Base-by-base conservation (phyloP, 1,139 yeast genomes). In the Blastobotrys illinoisensis region DNA sequence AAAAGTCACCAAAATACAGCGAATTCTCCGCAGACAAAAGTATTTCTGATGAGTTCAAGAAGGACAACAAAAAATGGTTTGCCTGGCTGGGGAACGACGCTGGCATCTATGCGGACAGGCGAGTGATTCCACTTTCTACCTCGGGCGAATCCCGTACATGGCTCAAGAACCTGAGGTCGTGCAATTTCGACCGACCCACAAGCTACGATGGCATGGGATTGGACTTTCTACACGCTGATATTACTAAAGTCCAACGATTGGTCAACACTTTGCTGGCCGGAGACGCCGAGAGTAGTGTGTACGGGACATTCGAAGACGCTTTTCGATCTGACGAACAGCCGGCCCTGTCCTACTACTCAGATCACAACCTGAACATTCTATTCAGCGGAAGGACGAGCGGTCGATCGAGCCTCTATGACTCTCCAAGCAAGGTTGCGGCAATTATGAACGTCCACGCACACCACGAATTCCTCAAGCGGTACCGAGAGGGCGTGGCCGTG, bases 81-180 rank as follows among this genome's bases (percentile, higher is more conserved):
- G 71, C 71, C 2, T 67, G 68, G 69, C 58, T 64, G 1, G 54
- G 59, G 9, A 46, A 36, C 6, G 69, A 67, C n/a, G 67, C 67
- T 1, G 71, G 71, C 1, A 56, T 67, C 4, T 58, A 61, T 36
- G 59, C 65, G 47, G 64, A 63, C 51, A 60, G 65, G 53, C 57
- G 66, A 36, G 66, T 67, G 7, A 48, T 67, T 26, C 67, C 68
- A 1, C 54, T 62, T 13, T 43, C 57, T 21, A 46, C 60, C 32
- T 28, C 43, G 6, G 54, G 47, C 20, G 49, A 48, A 21, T 53
- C 51, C n/a, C 51, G 56, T 6, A 49, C 58, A n/a, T 32, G 40
- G 40, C 40, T 32, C 7, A 53, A 54, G 5, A 36, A 47, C 6
- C 51, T 60, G n/a, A 46, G 52, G 26, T 45, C 45, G 16, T 57